Percentiles rank a stretch among this genome's conserved stretches.
Conservation (phyloP, 2,329 filamentous ascomycete species). For the Phialocephala sp. region DNA sequence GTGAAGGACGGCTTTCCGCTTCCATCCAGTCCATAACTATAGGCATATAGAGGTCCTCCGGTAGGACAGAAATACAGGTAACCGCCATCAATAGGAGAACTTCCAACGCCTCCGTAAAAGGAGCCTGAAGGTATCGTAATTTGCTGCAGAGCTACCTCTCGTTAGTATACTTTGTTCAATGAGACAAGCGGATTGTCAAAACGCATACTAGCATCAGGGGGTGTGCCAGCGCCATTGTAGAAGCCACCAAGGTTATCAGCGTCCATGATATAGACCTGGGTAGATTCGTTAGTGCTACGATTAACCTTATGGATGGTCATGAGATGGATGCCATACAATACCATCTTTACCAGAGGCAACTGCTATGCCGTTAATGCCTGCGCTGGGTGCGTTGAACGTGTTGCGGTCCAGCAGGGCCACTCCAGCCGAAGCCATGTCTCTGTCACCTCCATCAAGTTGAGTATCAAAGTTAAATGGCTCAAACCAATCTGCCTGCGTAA, state of each 20-base stretch:
- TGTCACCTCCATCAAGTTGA: conserved; percentile 14
- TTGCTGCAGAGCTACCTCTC: not conserved
- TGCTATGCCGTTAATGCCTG: conserved; percentile 15
- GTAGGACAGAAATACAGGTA: conserved; percentile 18
- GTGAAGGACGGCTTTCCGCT: conserved; percentile 12
- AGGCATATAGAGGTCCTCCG: conserved; percentile 4
- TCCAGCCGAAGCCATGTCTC: conserved; percentile 18
- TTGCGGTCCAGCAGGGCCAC: conserved; percentile 12
- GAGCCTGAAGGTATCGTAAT: not conserved
- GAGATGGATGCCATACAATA: not conserved
- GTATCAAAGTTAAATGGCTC: conserved; percentile 19
- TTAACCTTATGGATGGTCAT: no score
- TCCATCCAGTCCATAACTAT: conserved; percentile 2
- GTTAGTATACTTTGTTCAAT: not conserved
- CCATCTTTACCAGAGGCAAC: conserved; percentile 19
- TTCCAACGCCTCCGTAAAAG: conserved; percentile 14
- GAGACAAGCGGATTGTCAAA: not conserved
- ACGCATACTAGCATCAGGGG: not conserved
- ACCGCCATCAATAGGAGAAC: conserved; percentile 18
- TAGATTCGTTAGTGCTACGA: not conserved
- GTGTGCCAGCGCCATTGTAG: conserved; percentile 8
- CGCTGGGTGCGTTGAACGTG: conserved; percentile 9
- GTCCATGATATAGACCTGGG: conserved; percentile 19
- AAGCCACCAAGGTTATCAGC: conserved; percentile 23
- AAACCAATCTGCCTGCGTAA: conserved; percentile 21